These are phyloP conservation scores for Septoria petroselini DNA, from an alignment of 2,329 filamentous ascomycete species.

Conservation along the genomic window DNA sequence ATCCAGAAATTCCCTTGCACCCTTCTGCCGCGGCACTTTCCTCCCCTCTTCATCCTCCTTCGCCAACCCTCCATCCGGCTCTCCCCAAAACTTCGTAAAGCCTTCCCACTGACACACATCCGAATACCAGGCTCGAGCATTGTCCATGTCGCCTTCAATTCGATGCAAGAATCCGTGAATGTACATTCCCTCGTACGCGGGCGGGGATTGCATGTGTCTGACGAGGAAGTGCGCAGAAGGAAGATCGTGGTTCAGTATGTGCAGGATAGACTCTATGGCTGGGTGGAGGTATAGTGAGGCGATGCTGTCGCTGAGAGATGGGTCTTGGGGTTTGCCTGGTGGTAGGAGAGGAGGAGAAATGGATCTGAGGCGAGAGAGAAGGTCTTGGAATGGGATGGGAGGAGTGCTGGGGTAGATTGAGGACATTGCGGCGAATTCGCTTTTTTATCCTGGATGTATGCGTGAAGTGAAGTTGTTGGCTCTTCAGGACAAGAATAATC, in stretches of 20 bases:
- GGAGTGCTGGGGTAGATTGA: conserved; percentile 8
- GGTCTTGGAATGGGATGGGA: conserved; percentile 30
- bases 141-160: conserved; percentile 51
- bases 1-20: conserved; percentile 18
- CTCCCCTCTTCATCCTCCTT: conserved; percentile 39
- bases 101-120: conserved; percentile 43
- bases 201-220: conserved; percentile 51
- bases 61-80: conserved; percentile 26
- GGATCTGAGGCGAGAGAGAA: conserved; percentile 35
- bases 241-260: conserved; percentile 53
- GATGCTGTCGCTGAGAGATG: conserved; percentile 31
- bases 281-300: conserved; percentile 43
- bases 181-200: conserved; percentile 52
- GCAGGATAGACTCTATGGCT: conserved; percentile 50
- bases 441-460: too few species aligned
- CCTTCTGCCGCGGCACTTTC: conserved; percentile 18
- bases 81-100: conserved; percentile 40
- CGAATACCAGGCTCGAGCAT: conserved; percentile 49
- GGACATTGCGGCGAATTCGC: conserved; percentile 13
- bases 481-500: too few species aligned
- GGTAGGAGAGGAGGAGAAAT: conserved; percentile 31
- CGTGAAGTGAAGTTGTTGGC: too few species aligned
- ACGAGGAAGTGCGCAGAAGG: conserved; percentile 52
- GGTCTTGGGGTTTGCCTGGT: conserved; percentile 25
- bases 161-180: conserved; percentile 52